These are phyloP conservation scores for Globisporangium cederbergense DNA, from an alignment of 352 stramenopile genomes.

Conservation along the genomic window DNA sequence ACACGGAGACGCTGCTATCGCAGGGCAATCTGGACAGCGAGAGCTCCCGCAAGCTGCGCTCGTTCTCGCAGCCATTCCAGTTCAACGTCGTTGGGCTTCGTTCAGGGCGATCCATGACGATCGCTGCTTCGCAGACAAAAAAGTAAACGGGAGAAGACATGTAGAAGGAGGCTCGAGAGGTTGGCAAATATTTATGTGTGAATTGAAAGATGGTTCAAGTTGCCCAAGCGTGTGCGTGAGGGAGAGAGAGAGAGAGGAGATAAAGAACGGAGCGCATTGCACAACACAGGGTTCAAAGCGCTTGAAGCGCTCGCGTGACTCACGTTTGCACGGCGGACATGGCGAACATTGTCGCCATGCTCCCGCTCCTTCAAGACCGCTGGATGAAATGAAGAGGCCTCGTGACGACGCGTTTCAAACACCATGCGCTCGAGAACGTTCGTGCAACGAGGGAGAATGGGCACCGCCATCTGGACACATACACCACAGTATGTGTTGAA, in stretches of 20 bases:
- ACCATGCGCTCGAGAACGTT: neutral
- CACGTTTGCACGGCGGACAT: neutral
- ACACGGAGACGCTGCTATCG: slow-evolving; percentile 46
- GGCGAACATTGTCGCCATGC: neutral
- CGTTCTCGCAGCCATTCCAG: slow-evolving; percentile 20
- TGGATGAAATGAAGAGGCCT: no score
- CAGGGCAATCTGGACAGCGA: slow-evolving; percentile 9
- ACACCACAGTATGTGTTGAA: neutral
- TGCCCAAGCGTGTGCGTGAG: neutral
- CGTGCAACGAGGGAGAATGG: neutral
- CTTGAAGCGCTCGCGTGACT: neutral
- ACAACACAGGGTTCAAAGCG: neutral
- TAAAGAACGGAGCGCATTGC: neutral
- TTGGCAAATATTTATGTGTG: slow-evolving; percentile 7
- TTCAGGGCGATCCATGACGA: slow-evolving; percentile 12
- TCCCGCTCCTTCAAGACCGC: neutral
- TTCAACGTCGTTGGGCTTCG: slow-evolving; percentile 19
- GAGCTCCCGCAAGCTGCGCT: slow-evolving; percentile 12
- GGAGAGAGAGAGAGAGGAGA: neutral
- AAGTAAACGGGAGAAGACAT: neutral
- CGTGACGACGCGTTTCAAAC: neutral
- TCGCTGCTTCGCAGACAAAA: neutral
- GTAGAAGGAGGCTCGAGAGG: neutral
- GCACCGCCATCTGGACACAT: neutral
- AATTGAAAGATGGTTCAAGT: neutral